Base-by-base conservation (phyloP, 1,284 basidiomycete genomes). In the Cystobasidiaceae sp. region DNA sequence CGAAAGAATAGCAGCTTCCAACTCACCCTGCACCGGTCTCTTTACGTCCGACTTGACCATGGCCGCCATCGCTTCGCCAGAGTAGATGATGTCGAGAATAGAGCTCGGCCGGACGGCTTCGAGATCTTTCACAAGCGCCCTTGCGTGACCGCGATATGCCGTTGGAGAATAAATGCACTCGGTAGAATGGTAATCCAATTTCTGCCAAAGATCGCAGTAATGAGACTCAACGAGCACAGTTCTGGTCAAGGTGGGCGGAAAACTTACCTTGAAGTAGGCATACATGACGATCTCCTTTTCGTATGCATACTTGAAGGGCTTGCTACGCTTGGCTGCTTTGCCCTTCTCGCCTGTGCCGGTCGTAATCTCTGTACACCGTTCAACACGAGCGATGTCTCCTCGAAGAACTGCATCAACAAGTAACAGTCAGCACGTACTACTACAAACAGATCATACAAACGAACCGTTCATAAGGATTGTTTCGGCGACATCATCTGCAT, bases 271-370 rank as follows among this genome's bases (percentile, higher is more conserved):
- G 80, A 97, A 97, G 79, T 97, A 97, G 9, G 93, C 93, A 76
- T 97, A 77, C 93, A 99, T 97, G 70, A 99, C 94, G 48, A 99
- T 98, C 78, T 99, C 94, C 79, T 99, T 99, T 79, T 99, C 96
- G 75, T 98, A 98, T 0, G 93, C 88, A 74, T 97, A 80, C 78
- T 97, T 98, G 83, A 99, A 98, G 2, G 94, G 94, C 79, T 99
- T 99, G 67, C 90, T 93, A 49, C 96, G 84, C 76, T 87, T 90
- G 75, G 98, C 97, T 4, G 62, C 34, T 23, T 68, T 46, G 15
- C 59, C 64, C 7, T 37, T 28, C 19, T 56, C 55, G 33, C 57
- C 63, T 37, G 89, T 89, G 74, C 91, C 86, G 0, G 93, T 93
- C 59, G 90, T 93, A 66, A 99, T 94, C 48, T 87, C 83, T 0